Percentiles rank a stretch among this genome's conserved stretches.
These are phyloP conservation scores for Solanum hybrid DNA, from an alignment of 305 asterid species.

Conservation along the genomic window DNA sequence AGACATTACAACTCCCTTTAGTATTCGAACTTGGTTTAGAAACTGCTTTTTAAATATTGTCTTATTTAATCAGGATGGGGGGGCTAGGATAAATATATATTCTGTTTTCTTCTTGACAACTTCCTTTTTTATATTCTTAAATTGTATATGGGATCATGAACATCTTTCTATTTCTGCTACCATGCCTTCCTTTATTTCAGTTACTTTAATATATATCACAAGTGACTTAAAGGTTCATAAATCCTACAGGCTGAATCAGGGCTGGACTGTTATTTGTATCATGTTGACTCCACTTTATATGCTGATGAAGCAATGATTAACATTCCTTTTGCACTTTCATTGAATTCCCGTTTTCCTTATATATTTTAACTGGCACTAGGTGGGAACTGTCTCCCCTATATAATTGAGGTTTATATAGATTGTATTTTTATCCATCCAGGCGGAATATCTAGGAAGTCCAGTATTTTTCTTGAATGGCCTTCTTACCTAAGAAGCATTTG, in stretches of 20 bases:
- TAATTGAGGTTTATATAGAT: background rate
- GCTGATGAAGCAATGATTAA: background rate
- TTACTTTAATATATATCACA: background rate
- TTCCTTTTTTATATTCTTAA: background rate
- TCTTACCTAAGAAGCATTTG: background rate
- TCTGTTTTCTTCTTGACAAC: background rate
- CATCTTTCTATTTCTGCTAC: background rate
- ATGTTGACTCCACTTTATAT: background rate
- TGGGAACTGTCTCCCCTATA: background rate
- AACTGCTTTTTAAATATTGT: background rate
- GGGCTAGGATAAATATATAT: background rate
- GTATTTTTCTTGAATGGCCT: background rate
- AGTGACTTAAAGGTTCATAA: background rate
- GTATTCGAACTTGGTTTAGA: background rate
- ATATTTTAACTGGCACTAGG: background rate
- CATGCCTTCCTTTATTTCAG: background rate
- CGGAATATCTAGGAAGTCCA: background rate
- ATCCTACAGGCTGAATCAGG: background rate
- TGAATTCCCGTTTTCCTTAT: background rate
- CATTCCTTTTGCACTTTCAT: background rate
- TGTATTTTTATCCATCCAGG: background rate
- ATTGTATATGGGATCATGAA: background rate
- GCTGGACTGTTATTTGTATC: background rate
- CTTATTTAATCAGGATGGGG: background rate
- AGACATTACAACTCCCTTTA: background rate